phyloP scores from a whole-genome alignment of 1,139 yeast genomes.

The Geotrichum carabidarum region DNA sequence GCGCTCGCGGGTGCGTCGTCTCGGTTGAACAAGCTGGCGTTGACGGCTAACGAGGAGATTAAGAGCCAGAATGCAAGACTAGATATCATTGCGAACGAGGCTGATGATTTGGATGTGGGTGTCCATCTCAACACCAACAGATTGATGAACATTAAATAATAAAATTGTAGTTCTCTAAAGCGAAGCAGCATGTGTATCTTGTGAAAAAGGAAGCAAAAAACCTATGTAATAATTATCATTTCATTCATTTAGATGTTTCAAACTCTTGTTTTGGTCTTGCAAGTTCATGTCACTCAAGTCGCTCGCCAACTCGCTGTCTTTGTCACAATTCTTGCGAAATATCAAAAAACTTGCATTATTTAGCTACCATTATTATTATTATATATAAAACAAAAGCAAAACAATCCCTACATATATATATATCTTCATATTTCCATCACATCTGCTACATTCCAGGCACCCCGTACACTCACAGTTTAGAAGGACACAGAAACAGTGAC shows the following conservation, averaged over 20 bases:
- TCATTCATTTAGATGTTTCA: background rate
- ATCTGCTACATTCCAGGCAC: background rate
- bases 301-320: too few species aligned
- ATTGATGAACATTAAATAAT: constrained; percentile 38
- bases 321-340: too few species aligned
- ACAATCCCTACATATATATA: background rate
- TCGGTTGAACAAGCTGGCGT: constrained; percentile 49
- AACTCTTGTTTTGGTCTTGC: background rate
- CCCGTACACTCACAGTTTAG: too few species aligned
- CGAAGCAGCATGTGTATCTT: background rate
- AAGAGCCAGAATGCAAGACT: constrained; percentile 49
- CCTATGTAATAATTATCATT: background rate
- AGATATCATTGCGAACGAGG: constrained; percentile 48
- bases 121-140: constrained; percentile 48
- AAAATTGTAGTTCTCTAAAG: too few species aligned
- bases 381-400: too few species aligned
- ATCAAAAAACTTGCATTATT: too few species aligned
- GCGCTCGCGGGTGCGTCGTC: constrained; percentile 47
- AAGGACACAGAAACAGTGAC: constrained; percentile 15
- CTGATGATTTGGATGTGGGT: constrained; percentile 50
- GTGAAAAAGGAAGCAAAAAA: background rate
- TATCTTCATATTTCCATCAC: background rate
- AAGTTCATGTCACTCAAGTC: too few species aligned
- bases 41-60: constrained; percentile 51
- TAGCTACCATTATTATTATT: too few species aligned